Percentiles rank a stretch among this genome's conserved stretches.
Conservation (phyloP, 805 yeast genomes). For the Diddensiella caesifluorescens region DNA sequence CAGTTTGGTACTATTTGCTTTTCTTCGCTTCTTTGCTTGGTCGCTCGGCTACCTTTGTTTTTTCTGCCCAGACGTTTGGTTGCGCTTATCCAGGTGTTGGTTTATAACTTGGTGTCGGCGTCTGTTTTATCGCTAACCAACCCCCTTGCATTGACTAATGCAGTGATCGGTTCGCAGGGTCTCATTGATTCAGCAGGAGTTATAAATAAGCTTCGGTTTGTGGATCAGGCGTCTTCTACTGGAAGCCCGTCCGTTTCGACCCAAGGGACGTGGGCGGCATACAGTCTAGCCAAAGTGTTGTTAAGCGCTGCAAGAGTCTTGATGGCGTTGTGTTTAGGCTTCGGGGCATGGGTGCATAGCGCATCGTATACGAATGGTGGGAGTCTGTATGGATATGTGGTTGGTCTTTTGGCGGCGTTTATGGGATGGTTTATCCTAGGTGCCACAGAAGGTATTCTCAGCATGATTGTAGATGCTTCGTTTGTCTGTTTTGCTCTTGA, state of each 20-base stretch:
- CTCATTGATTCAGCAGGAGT: conserved; percentile 32
- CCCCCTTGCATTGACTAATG: conserved; percentile 36
- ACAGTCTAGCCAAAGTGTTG: conserved; percentile 34
- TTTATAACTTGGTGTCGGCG: conserved; percentile 26
- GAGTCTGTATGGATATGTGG: conserved; percentile 36
- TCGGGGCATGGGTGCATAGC: conserved; percentile 38
- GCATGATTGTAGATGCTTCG: conserved; percentile 34
- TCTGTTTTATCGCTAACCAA: conserved; percentile 29
- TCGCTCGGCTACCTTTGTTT: conserved; percentile 33
- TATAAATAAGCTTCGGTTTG: conserved; percentile 17
- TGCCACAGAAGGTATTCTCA: conserved; percentile 38
- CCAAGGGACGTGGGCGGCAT: conserved; percentile 30
- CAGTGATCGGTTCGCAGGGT: conserved; percentile 33
- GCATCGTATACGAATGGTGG: conserved; percentile 32
- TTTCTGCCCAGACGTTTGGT: conserved; percentile 32
- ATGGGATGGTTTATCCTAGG: conserved; percentile 41
- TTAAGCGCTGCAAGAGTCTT: conserved; percentile 34
- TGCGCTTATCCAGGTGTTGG: conserved; percentile 22
- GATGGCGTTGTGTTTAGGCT: conserved; percentile 34
- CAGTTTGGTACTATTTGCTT: conserved; percentile 36
- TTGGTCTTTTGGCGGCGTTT: conserved; percentile 36
- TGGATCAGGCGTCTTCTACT: not conserved
- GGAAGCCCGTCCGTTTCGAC: not conserved
- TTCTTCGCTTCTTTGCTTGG: conserved; percentile 30
- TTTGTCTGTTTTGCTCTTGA: conserved; percentile 36